A percentile compares a stretch with the other conserved stretches of the same genome.
Evolutionary conservation across 2,329 filamentous ascomycete species (phyloP).

Genomic region (Colletotrichum trifolii): DNA sequence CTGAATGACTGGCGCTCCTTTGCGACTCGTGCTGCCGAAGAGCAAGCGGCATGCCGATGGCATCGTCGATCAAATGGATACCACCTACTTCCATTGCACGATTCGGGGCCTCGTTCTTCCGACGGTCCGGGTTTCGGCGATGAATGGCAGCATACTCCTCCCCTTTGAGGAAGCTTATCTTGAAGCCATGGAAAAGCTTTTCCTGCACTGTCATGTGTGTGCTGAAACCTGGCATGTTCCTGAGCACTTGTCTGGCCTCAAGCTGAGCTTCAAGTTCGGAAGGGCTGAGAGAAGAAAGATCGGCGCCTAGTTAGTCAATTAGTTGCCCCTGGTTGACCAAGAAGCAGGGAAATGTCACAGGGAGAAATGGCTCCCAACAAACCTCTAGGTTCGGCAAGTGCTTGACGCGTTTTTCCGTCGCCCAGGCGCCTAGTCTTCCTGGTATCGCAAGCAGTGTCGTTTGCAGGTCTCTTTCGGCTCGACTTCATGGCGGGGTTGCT

Average conservation of each 20-base stretch:
- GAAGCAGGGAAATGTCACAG: too few relatives aligned
- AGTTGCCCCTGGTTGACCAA: too few relatives aligned
- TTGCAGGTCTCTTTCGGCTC: too few relatives aligned
- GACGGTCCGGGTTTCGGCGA: neutral
- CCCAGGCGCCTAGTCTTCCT: too few relatives aligned
- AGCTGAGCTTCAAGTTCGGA: too few relatives aligned
- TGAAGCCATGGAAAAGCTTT: slow-evolving; percentile 10
- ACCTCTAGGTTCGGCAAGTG: too few relatives aligned
- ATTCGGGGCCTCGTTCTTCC: neutral
- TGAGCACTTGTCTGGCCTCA: neutral
- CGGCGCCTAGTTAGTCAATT: too few relatives aligned
- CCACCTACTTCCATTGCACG: slow-evolving; percentile 8
- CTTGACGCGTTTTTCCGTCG: too few relatives aligned
- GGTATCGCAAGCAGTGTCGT: too few relatives aligned
- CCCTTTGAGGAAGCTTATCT: neutral
- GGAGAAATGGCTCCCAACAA: too few relatives aligned
- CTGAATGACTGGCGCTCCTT: neutral
- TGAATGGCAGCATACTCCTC: neutral
- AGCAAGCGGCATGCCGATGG: neutral
- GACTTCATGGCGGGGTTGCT: too few relatives aligned
- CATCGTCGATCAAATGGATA: slow-evolving; percentile 2
- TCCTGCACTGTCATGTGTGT: slow-evolving; percentile 13
- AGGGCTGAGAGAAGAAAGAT: too few relatives aligned
- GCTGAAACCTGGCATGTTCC: slow-evolving; percentile 3
- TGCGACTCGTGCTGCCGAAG: slow-evolving; percentile 1